Conservation (phyloP, 441 rosid species). For the Gossypium davidsonii region DNA sequence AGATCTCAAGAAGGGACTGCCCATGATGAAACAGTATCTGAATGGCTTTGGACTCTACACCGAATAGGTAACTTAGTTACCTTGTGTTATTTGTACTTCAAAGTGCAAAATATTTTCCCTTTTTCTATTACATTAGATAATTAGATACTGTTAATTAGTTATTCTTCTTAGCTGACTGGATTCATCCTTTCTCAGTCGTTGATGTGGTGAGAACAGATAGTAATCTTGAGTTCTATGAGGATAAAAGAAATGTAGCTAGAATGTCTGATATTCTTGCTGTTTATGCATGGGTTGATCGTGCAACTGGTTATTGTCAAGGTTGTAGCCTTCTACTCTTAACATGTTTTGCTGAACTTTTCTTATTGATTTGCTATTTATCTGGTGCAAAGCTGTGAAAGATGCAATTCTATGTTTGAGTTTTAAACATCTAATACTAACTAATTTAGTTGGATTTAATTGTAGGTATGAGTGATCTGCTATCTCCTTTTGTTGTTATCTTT, state of each 20-base stretch:
- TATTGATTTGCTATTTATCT: slow-evolving; percentile 1
- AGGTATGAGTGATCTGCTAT: slow-evolving; percentile 97
- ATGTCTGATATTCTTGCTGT: slow-evolving; percentile 97
- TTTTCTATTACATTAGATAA: slow-evolving; percentile 3
- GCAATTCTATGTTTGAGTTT: slow-evolving; percentile 1
- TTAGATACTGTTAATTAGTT: background rate
- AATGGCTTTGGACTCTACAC: slow-evolving; percentile 95
- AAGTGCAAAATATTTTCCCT: background rate
- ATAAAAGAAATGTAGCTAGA: slow-evolving; percentile 73
- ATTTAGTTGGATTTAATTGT: slow-evolving; percentile 26
- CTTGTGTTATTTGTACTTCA: background rate
- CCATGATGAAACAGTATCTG: slow-evolving; percentile 62
- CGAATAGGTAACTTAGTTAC: slow-evolving; percentile 51
- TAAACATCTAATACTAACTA: slow-evolving; percentile 9
- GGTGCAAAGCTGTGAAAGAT: background rate
- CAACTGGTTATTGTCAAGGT: slow-evolving; percentile 97
- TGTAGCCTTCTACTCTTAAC: slow-evolving; percentile 15
- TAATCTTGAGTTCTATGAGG: slow-evolving; percentile 89
- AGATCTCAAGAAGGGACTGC: slow-evolving; percentile 36
- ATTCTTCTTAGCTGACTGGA: slow-evolving; percentile 18
- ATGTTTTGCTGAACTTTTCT: background rate
- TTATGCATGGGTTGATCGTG: slow-evolving; percentile 97
- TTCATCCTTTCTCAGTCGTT: slow-evolving; percentile 52
- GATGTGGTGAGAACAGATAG: slow-evolving; percentile 96
- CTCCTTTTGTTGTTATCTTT: slow-evolving; percentile 86